These are phyloP conservation scores for Naegleria gruberi DNA, from an alignment of 208 protist genomes.

Conservation along the genomic window DNA sequence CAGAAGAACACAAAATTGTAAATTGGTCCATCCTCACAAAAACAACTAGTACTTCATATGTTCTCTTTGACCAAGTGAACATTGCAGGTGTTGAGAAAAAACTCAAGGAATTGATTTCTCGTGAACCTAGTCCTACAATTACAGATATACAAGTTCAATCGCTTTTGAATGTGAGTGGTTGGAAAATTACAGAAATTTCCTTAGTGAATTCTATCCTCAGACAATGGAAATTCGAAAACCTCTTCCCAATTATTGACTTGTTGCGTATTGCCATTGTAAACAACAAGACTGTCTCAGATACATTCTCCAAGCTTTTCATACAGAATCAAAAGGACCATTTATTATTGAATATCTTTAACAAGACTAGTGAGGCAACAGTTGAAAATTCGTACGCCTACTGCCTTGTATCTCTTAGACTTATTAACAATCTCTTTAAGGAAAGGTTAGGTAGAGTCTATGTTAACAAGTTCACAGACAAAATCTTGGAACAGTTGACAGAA, in stretches of 20 bases:
- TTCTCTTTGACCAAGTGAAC: background rate
- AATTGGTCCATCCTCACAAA: background rate
- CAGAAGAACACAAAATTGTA: background rate
- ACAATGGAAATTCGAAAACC: background rate
- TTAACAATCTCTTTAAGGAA: background rate
- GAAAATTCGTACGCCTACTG: background rate
- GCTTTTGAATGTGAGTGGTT: background rate
- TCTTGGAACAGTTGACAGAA: background rate
- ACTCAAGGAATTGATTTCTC: background rate
- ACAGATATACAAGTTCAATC: background rate
- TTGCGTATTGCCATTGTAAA: background rate
- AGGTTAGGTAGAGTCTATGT: background rate
- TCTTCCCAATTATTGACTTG: background rate
- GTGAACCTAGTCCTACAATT: background rate
- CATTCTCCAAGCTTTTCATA: background rate
- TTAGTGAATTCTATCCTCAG: background rate
- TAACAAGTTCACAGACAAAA: background rate
- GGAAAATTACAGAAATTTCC: background rate
- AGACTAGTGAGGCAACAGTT: background rate
- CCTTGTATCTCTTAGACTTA: background rate
- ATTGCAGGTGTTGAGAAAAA: slow-evolving; percentile 3
- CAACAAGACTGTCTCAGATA: background rate
- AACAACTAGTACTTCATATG: background rate
- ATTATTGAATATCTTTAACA: background rate
- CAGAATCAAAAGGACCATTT: background rate